Conservation (phyloP, 139 green algal species). For the Chlamydomonas urium region DNA sequence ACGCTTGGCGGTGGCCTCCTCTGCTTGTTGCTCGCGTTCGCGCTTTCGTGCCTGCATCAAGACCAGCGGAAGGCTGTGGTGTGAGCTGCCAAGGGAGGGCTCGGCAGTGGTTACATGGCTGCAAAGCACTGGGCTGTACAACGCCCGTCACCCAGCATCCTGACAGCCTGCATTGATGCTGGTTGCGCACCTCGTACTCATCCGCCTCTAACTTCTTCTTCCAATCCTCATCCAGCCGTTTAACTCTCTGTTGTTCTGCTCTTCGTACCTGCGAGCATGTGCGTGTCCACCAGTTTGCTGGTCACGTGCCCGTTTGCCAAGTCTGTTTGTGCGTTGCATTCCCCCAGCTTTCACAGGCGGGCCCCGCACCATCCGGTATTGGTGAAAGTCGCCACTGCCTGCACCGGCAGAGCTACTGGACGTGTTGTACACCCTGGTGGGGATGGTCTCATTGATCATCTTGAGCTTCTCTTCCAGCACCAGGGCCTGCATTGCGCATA, state of each 20-base stretch:
- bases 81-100: not conserved
- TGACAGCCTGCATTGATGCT: too few species aligned
- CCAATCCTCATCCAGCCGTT: not conserved
- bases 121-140: not conserved
- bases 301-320: not conserved
- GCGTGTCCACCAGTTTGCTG: not conserved
- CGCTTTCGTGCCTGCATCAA: not conserved
- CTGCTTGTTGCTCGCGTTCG: not conserved
- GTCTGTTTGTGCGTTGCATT: not conserved
- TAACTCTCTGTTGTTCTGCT: not conserved
- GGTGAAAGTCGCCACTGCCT: slow-evolving; percentile 86
- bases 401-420: slow-evolving; percentile 76
- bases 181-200: slow-evolving; percentile 8
- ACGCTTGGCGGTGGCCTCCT: not conserved
- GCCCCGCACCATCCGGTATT: slow-evolving; percentile 63
- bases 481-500: slow-evolving; percentile 54
- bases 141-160: not conserved
- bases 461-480: slow-evolving; percentile 80
- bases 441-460: slow-evolving; percentile 75
- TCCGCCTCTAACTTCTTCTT: slow-evolving; percentile 2
- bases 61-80: not conserved
- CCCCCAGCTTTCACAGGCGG: not conserved
- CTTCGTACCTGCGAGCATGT: not conserved
- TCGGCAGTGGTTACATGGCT: not conserved
- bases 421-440: slow-evolving; percentile 70